Percentiles rank a stretch among this genome's conserved stretches.
phyloP scores from a whole-genome alignment of 2,329 filamentous ascomycete genomes.

The Aureobasidium musti region DNA sequence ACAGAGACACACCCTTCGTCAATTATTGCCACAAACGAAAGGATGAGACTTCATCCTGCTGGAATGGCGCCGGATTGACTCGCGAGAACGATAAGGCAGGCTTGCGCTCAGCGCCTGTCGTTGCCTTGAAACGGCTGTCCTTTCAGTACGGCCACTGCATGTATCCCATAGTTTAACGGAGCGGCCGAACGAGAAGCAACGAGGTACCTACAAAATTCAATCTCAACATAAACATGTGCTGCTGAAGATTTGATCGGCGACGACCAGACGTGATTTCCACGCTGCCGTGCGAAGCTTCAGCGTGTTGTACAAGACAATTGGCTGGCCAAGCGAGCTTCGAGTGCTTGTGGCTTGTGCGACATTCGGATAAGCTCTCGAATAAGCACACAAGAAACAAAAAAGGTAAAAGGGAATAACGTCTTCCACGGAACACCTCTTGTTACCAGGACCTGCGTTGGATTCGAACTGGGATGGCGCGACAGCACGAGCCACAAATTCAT shows the following conservation, averaged over 20 bases:
- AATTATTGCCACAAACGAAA: slow-evolving; percentile 2
- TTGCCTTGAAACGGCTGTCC: neutral
- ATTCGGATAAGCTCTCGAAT: neutral
- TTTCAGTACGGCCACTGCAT: neutral
- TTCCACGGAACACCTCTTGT: neutral
- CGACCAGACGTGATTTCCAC: neutral
- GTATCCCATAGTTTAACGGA: neutral
- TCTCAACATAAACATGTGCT: neutral
- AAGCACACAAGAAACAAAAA: slow-evolving; percentile 4
- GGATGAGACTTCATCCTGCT: neutral
- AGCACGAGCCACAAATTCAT: slow-evolving; percentile 19
- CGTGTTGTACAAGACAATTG: neutral
- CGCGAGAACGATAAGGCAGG: slow-evolving; percentile 2
- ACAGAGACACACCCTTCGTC: neutral
- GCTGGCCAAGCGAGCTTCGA: slow-evolving; percentile 21
- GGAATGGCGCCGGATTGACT: neutral
- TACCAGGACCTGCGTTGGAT: neutral
- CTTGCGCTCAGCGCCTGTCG: neutral
- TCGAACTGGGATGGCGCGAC: slow-evolving; percentile 7
- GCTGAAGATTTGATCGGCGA: neutral
- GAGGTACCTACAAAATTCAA: neutral
- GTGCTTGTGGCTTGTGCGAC: slow-evolving; percentile 16
- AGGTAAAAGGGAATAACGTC: neutral
- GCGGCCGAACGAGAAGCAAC: neutral
- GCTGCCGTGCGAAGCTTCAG: slow-evolving; percentile 10